A percentile compares a stretch with the other conserved stretches of the same genome.
Evolutionary conservation across 768 basidiomycete genomes (phyloP).

Genomic region (Cyathus striatus): DNA sequence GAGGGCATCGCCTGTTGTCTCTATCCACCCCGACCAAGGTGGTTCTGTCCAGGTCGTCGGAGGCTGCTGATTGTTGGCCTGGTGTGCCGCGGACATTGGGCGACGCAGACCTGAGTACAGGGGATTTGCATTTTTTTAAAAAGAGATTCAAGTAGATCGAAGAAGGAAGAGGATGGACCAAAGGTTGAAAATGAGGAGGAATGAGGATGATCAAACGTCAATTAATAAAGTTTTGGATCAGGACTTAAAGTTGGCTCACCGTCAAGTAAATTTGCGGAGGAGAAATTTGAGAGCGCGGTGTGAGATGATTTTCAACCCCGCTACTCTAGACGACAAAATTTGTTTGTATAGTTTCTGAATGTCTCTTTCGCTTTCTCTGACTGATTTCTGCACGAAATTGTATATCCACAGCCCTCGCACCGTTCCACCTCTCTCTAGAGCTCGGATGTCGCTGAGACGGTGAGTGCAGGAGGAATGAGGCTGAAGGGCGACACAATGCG

Average conservation of each 20-base stretch:
- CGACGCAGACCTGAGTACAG: background rate
- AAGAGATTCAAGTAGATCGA: too few species aligned
- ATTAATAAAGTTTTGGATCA: conserved; percentile 60
- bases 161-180: conserved; percentile 17
- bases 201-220: conserved; percentile 30
- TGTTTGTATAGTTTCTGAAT: conserved; percentile 19
- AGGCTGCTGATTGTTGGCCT: conserved; percentile 24
- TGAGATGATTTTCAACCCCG: conserved; percentile 36
- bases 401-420: too few species aligned
- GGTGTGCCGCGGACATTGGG: conserved; percentile 32
- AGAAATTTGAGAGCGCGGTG: conserved; percentile 37
- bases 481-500: background rate
- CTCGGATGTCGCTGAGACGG: background rate
- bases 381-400: conserved; percentile 1
- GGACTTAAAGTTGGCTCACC: conserved; percentile 66
- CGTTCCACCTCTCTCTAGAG: too few species aligned
- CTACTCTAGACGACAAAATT: conserved; percentile 16
- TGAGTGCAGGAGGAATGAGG: background rate
- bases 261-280: conserved; percentile 59
- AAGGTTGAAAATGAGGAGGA: conserved; percentile 15
- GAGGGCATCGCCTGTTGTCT: conserved; percentile 92
- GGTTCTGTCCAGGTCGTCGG: conserved; percentile 73
- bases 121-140: conserved; percentile 19
- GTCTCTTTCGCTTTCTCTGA: conserved; percentile 1
- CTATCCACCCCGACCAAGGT: conserved; percentile 93